Percentiles rank a stretch among this genome's conserved stretches.
Conservation (phyloP, 2,329 filamentous ascomycete genomes). For the Penicillium sclerotigenum region DNA sequence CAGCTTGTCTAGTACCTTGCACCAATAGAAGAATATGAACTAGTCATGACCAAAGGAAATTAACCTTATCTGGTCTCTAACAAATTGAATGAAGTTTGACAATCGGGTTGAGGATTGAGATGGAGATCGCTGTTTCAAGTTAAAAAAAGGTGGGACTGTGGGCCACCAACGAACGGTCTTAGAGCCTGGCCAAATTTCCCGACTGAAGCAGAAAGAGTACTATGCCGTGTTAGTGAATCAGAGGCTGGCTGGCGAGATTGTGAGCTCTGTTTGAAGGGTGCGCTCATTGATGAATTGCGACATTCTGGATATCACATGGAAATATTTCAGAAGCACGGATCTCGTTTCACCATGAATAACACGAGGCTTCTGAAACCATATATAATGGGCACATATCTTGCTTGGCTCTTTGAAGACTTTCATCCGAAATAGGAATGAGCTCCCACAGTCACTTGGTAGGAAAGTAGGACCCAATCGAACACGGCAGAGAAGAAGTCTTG, state of each 20-base stretch:
- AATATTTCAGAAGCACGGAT: neutral
- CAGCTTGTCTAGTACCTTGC: neutral
- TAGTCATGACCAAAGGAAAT: neutral
- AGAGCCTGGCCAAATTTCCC: neutral
- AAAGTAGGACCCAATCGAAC: neutral
- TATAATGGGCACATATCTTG: neutral
- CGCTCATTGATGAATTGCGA: neutral
- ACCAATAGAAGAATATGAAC: neutral
- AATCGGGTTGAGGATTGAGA: neutral
- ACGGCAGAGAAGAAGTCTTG: neutral
- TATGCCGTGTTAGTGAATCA: neutral
- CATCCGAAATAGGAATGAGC: neutral
- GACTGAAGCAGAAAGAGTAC: neutral
- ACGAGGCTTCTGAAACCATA: neutral
- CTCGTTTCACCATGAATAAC: neutral
- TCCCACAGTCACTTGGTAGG: neutral
- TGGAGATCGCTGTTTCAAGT: slow-evolving; percentile 4
- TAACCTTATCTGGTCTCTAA: neutral
- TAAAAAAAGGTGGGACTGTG: neutral
- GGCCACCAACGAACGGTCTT: neutral
- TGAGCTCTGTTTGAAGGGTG: neutral
- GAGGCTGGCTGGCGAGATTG: neutral
- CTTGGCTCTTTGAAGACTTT: neutral
- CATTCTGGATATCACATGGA: neutral
- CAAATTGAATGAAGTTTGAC: neutral